Evolutionary conservation across 371 early-diverging fungal species (phyloP).

Genomic region (Rhizopus delemar): DNA sequence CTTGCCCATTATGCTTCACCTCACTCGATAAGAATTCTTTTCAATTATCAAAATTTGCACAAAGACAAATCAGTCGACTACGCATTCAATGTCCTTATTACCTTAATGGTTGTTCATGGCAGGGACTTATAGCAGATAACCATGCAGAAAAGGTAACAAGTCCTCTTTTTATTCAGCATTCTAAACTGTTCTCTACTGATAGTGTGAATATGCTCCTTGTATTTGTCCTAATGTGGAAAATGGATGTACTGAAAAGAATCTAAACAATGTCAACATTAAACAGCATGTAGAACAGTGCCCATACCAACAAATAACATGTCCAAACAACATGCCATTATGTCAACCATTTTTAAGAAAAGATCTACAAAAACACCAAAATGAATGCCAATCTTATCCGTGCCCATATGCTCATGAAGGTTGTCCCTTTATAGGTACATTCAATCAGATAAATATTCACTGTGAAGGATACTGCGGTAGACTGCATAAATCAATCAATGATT

Average conservation of each 20-base stretch:
- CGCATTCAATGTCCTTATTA: constrained; percentile 39
- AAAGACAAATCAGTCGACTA: constrained; percentile 46
- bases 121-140: constrained; percentile 40
- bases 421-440: constrained; percentile 36
- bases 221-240: constrained; percentile 41
- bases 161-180: not conserved
- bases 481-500: constrained; percentile 33
- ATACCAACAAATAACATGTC: constrained; percentile 43
- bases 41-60: constrained; percentile 51
- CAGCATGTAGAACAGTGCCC: constrained; percentile 35
- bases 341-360: constrained; percentile 44
- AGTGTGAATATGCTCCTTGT: constrained; percentile 38
- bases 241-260: constrained; percentile 36
- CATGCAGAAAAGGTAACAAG: constrained; percentile 37
- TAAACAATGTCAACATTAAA: constrained; percentile 22
- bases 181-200: not conserved
- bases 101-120: constrained; percentile 45
- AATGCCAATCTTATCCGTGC: constrained; percentile 47
- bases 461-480: constrained; percentile 45
- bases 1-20: constrained; percentile 33
- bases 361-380: constrained; percentile 31
- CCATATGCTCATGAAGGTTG: constrained; percentile 43
- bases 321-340: constrained; percentile 41
- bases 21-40: constrained; percentile 29
- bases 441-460: constrained; percentile 35